Conservation (phyloP, 257 asterid genomes). For the Penstemon eatonii region DNA sequence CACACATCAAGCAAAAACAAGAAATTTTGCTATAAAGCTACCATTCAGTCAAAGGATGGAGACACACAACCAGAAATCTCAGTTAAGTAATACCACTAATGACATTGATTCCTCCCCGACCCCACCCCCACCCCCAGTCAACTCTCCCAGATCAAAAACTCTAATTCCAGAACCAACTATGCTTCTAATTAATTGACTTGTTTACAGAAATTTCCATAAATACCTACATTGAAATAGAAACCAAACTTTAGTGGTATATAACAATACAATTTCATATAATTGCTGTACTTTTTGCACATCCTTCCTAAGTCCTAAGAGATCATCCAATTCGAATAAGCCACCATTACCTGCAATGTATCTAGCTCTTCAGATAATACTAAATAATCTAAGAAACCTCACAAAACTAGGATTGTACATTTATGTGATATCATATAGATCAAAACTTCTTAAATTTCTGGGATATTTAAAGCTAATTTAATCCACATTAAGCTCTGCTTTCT, state of each 20-base stretch:
- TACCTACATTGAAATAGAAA: not conserved
- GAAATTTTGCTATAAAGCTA: conserved; percentile 11
- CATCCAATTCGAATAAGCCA: conserved; percentile 16
- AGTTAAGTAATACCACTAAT: not conserved
- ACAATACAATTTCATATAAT: not conserved
- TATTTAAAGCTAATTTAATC: too few species aligned
- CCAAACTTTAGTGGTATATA: not conserved
- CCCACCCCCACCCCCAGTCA: not conserved
- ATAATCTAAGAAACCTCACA: conserved; percentile 19
- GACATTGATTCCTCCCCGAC: not conserved
- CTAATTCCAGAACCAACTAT: not conserved
- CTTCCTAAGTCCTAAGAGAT: not conserved
- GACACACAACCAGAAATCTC: conserved; percentile 11
- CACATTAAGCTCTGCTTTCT: too few species aligned
- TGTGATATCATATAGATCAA: not conserved
- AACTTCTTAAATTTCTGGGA: not conserved
- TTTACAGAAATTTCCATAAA: conserved; percentile 9
- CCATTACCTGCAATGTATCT: not conserved
- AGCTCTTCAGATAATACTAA: conserved; percentile 9
- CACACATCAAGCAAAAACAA: conserved; percentile 11
- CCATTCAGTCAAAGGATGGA: conserved; percentile 12
- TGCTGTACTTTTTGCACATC: not conserved
- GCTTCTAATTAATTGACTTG: conserved; percentile 5
- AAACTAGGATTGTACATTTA: conserved; percentile 1
- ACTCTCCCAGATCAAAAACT: conserved; percentile 5